Base-by-base conservation (phyloP, 352 stramenopile genomes). In the Phytophthora lateralis region DNA sequence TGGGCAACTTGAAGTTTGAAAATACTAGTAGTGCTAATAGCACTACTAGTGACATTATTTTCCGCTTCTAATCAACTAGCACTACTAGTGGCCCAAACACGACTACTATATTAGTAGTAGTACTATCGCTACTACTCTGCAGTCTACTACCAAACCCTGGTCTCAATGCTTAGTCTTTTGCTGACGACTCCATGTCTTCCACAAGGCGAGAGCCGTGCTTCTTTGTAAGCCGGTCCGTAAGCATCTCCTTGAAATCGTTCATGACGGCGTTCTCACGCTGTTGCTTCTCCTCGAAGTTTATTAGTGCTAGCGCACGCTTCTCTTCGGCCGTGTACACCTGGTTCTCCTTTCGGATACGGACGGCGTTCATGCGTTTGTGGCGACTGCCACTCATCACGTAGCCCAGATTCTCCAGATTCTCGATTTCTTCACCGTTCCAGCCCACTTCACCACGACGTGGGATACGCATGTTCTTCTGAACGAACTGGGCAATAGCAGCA, bases 301-400 rank as follows among this genome's bases (percentile, higher is more conserved):
- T 98, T 39, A 99, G 80, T 50, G 97, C 97, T 39, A 99, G 83
- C 9, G 97, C 97, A 26, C 96, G 88, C 73, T 99, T 98, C 80
- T 99, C 97, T 76, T 99, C 97, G 11, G 97, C 97, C 50, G 91
- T 98, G 80, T 99, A 99, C 55, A 99, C 97, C 73, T 99, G 97
- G 82, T 99, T 99, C 70, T 99, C 97, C 80, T 99, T 99, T 32
- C 97, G 90, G 52, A 99, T 96, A 76, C 97, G 96, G 44, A 99
- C 94, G 8, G 96, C 97, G 82, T 99, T 99, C 97, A 99, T 99
- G 45, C 96, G 82, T 55, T 97, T 89, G 80, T 99, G 97, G 35
- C 97, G 92, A 51, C 89, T 98, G 34, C 97, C 97, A 50, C 89
- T 98, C 97, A 99, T 99, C 46, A 99, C 97, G 73, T 97, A 97